Base-by-base conservation (phyloP, 805 yeast genomes). In the Pichia exigua region DNA sequence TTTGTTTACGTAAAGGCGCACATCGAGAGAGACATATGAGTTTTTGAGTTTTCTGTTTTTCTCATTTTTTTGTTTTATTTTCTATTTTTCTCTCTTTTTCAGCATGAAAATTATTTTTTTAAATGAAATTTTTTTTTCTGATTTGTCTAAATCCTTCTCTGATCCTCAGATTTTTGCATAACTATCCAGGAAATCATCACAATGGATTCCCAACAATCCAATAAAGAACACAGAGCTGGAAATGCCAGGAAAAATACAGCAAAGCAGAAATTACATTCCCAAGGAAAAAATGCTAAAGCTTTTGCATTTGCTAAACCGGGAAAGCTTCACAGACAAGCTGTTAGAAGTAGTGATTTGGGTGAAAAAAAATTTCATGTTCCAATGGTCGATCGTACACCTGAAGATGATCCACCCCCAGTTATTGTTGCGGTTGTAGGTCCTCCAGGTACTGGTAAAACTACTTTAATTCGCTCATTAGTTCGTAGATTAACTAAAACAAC, bases 361-460 rank as follows among this genome's bases (percentile, higher is more conserved):
- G 98, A 94, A 67, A 83, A 78, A 63, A 86, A 83, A 63, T 77
- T 86, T 64, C 98, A 94, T 73, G 97, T 91, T 21, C 98, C 99
- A 17, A 91, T 94, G 97, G 85, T 94, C 47, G 96, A 94, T 66
- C 76, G 98, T 59, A 90, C 97, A 0, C 97, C 98, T 0, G 98
- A 92, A 52, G 97, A 92, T 63, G 95, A 88, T 59, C 97, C 98
- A 4, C 97, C 97, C 21, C 99, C 99, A 42, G 85, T 94, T 22
- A 83, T 94, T 51, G 89, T 94, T 24, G 97, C 97, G 0, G 96
- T 94, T 9, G 97, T 94, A 13, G 99, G 99, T 0, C 99, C 99
- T 13, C 96, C 96, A 11, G 99, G 99, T 17, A 94, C 98, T 0
- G 99, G 99, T 57, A 94, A 94, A 65, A 82, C 97, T 17, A 92